Evolutionary conservation across 2,329 filamentous ascomycete genomes (phyloP).

Genomic region (Cladorrhinum sp.): DNA sequence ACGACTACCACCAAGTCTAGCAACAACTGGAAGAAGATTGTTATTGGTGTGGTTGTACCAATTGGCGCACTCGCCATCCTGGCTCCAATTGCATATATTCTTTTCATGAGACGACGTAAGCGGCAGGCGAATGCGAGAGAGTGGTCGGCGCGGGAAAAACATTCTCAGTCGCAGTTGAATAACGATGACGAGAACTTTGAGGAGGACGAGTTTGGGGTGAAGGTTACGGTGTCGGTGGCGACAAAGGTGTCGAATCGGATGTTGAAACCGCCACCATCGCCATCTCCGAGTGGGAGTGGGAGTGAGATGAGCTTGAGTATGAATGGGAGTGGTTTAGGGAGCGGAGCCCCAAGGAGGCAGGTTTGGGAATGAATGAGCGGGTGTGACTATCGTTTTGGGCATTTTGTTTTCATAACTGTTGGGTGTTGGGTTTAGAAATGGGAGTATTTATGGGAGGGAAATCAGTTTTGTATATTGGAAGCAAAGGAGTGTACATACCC

Average conservation of each 20-base stretch:
- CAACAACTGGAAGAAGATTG: constrained; percentile 2
- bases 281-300: background rate
- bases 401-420: background rate
- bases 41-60: constrained; percentile 12
- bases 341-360: background rate
- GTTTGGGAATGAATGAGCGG: background rate
- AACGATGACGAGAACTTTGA: constrained; percentile 8
- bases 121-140: background rate
- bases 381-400: background rate
- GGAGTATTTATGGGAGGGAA: too few relatives aligned
- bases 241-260: constrained; percentile 3
- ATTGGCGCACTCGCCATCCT: constrained; percentile 6
- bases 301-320: background rate
- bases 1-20: background rate
- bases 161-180: background rate
- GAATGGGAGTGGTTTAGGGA: background rate
- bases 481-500: too few relatives aligned
- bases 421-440: background rate
- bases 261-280: constrained; percentile 6
- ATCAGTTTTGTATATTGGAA: too few relatives aligned
- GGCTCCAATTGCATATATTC: background rate
- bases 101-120: constrained; percentile 2
- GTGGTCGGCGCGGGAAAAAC: background rate
- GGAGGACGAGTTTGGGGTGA: constrained; percentile 15
- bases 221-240: constrained; percentile 13